Evolutionary conservation across 208 protist species (phyloP), one percentile per base, ranked within the genome.

Genomic region (Zelonia costaricensis): DNA sequence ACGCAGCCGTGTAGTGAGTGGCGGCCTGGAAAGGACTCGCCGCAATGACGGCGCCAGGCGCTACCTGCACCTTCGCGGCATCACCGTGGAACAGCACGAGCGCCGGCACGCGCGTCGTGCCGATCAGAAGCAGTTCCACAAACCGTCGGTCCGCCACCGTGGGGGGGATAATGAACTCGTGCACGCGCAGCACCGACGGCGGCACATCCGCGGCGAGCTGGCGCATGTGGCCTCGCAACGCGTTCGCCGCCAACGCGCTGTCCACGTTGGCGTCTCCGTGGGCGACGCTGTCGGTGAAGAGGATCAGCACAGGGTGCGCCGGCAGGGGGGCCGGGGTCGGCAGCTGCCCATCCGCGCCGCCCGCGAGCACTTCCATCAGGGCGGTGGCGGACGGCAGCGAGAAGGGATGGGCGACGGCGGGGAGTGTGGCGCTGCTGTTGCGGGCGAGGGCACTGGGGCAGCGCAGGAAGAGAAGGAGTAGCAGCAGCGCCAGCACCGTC

Each of bases 21-120:
- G 53, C 51, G 22, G 20, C 2, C 22, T 49, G 42, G 16, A 59
- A 28, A 8, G 65, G 65, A 2, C n/a, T 61, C 12, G 47, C 12
- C 6, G 51, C 8, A 4, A 72, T 20, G 18, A 55, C 23, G 15
- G 55, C 15, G 25, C 65, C 65, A 13, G 65, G 65, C 2, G 52
- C 16, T 28, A 64, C 36, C 18, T 65, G 58, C 23, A 48, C 57
- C 42, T 72, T 72, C 16, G 7, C 5, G 35, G 49, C 27, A 18
- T 31, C 4, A 5, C 49, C 35, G 36, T 63, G 55, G n/a, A 72
- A 72, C 4, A 72, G 57, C 1, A 57, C 35, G 23, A 72, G 57
- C 23, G 65, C 44, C 0, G 65, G 65, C 25, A 65, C 5, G n/a
- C 28, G 47, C 4, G 38, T 20, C 33, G 54, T 23, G 40, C 57